Base-by-base conservation (phyloP, 2,329 filamentous ascomycete species). In the Aaosphaeria arxii region DNA sequence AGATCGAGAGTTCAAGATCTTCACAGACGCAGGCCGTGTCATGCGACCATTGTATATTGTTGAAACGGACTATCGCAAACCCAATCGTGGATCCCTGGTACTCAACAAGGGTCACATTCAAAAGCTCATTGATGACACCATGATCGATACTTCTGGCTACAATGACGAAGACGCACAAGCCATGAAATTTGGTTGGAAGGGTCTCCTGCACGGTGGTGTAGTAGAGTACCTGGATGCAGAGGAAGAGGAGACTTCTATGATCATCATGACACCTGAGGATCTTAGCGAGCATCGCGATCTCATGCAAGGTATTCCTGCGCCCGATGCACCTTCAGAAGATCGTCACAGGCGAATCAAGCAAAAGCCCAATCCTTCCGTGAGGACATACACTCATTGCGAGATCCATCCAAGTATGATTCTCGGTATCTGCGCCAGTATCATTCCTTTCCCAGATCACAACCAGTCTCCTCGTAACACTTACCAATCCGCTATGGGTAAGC, bases 351-450 rank as follows among this genome's bases (percentile, higher is more conserved):
- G 94, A 62, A 83, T 99, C 58, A 94, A 94, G 72, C 91, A 91
- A 1, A 87, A 86, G 63, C 84, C 94, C 39, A 96, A 95, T 63
- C 85, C 88, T 24, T 88, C 86, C 5, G 91, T 92, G 11, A 89
- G 95, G 72, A 90, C 87, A 64, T 97, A 92, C 79, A 99, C 94
- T 0, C 95, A 99, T 71, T 99, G 95, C 72, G 94, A 99, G 74
- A 97, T 99, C 69, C 95, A 99, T 64, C 95, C 94, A 17, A 96
- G 91, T 73, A 99, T 99, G 94, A 94, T 99, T 70, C 77, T 99
- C 47, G 94, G 94, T 67, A 95, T 99, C 55, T 99, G 95, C 68
- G 94, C 94, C 62, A 96, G 91, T 75, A 99, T 99, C 71, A 99
- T 99, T 77, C 94, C 94, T 0, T 99, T 99, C 84, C 94, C 95